Conservation (phyloP, 306 rosid species). For the Gastrolobium villosum region DNA sequence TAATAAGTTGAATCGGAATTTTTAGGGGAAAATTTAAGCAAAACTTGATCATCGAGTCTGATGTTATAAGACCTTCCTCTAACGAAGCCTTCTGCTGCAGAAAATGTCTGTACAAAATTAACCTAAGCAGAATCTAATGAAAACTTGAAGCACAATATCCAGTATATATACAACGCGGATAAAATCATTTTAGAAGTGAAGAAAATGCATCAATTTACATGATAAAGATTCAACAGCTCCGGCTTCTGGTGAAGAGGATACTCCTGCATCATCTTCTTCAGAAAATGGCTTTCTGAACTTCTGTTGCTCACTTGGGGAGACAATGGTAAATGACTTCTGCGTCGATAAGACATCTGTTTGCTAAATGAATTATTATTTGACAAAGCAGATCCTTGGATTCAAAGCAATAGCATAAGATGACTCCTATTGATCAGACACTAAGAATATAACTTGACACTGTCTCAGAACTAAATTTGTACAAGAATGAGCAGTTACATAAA, state of each 20-base stretch:
- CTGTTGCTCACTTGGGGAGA: constrained; percentile 70
- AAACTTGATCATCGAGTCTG: constrained; percentile 87
- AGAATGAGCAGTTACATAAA: constrained; percentile 1
- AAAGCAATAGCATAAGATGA: constrained; percentile 32
- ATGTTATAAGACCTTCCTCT: constrained; percentile 99
- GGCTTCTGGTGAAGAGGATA: constrained; percentile 68
- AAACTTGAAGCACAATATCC: constrained; percentile 21
- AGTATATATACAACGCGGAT: constrained; percentile 13
- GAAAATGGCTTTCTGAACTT: constrained; percentile 64
- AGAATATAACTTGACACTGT: not conserved
- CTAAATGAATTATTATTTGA: constrained; percentile 47
- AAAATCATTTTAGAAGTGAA: constrained; percentile 38
- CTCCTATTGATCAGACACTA: constrained; percentile 11
- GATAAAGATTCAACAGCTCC: constrained; percentile 71
- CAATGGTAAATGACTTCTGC: constrained; percentile 59
- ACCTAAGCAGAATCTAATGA: constrained; percentile 46
- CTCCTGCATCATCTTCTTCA: constrained; percentile 72
- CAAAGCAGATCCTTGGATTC: constrained; percentile 44
- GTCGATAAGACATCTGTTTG: constrained; percentile 72
- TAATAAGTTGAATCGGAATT: constrained; percentile 90
- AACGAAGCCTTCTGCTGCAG: constrained; percentile 97
- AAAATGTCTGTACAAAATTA: constrained; percentile 68
- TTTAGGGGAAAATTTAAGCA: constrained; percentile 96
- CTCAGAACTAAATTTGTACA: constrained; percentile 43
- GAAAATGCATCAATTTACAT: constrained; percentile 69